Conservation (phyloP, 257 asterid genomes). For the Nicotiana attenuata region DNA sequence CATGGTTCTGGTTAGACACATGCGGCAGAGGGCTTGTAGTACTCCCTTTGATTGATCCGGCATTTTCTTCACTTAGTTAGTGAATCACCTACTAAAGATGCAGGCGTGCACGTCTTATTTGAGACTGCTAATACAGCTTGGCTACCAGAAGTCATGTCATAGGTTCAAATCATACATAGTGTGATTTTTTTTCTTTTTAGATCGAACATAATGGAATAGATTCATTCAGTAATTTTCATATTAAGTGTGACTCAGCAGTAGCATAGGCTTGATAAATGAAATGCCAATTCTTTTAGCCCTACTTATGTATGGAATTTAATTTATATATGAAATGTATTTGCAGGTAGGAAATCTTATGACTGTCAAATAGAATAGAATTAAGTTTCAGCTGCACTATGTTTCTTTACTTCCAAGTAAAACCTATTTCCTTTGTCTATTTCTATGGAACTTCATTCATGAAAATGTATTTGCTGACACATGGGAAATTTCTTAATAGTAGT, state of each 20-base stretch:
- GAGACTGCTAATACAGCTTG: not conserved
- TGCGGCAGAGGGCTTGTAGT: not conserved
- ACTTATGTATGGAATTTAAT: not conserved
- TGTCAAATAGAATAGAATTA: not conserved
- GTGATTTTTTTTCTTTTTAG: not conserved
- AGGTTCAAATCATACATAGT: not conserved
- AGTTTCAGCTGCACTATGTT: not conserved
- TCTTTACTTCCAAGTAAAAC: not conserved
- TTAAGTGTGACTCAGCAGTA: not conserved
- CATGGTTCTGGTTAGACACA: not conserved
- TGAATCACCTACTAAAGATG: not conserved
- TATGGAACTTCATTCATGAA: not conserved
- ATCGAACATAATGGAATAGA: not conserved
- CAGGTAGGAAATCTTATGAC: not conserved
- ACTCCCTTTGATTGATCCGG: not conserved
- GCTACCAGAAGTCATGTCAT: not conserved
- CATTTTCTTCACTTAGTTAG: not conserved
- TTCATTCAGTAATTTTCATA: not conserved
- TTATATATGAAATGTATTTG: conserved; percentile 9
- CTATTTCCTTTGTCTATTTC: not conserved
- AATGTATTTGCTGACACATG: not conserved
- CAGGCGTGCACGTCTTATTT: not conserved
- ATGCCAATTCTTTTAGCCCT: not conserved
- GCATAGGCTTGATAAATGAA: not conserved
- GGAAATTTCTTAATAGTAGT: not conserved